Evolutionary conservation across 257 asterid species (phyloP).

Genomic region (Solanum dulcamara): DNA sequence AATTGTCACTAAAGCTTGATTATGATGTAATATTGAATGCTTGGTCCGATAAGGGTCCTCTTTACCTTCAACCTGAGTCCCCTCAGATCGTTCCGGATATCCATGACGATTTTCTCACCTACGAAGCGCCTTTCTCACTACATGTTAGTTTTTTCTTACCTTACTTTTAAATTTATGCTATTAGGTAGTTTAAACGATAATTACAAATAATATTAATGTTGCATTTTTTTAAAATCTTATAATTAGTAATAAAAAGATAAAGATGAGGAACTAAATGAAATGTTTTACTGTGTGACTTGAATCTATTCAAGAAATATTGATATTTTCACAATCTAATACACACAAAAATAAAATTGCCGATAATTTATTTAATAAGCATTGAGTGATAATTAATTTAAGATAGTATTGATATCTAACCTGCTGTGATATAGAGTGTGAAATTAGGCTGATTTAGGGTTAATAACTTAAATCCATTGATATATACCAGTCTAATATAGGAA

Average conservation of each 20-base stretch:
- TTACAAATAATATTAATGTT: not conserved
- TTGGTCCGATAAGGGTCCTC: slow-evolving; percentile 78
- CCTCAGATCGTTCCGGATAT: slow-evolving; percentile 69
- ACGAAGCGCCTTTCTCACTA: slow-evolving; percentile 1
- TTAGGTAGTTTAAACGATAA: not conserved
- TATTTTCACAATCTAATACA: not conserved
- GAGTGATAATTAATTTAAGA: not conserved
- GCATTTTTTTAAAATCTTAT: no score
- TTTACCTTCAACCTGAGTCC: slow-evolving; percentile 34
- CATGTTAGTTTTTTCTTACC: slow-evolving; percentile 24
- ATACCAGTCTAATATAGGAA: not conserved
- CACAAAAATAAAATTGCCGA: not conserved
- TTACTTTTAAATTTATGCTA: not conserved
- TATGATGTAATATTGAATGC: slow-evolving; percentile 74
- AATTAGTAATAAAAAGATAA: no score
- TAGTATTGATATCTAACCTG: not conserved
- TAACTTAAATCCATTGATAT: not conserved
- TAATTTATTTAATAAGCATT: not conserved
- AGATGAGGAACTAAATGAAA: no score
- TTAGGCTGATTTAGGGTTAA: not conserved
- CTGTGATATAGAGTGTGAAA: not conserved
- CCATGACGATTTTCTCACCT: slow-evolving; percentile 21
- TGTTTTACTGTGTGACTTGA: not conserved
- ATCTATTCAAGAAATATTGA: not conserved
- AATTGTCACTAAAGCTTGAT: slow-evolving; percentile 73